Conservation (phyloP, 768 basidiomycete genomes). For the Tylopilus felleus region DNA sequence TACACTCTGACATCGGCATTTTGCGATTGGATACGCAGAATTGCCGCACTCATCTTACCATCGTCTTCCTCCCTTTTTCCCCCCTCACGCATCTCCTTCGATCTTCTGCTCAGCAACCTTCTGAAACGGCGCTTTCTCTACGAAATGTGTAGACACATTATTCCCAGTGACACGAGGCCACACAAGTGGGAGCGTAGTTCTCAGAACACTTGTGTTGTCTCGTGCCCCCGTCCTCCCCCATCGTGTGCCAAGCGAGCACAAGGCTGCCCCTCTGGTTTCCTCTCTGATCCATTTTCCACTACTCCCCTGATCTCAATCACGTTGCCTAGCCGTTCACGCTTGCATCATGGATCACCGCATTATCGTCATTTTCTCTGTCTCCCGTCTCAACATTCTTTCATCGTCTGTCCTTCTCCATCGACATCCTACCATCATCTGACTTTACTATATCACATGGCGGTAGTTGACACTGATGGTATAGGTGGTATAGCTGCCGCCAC, state of each 20-base stretch:
- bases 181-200: slow-evolving; percentile 46
- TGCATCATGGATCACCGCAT: background rate
- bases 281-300: background rate
- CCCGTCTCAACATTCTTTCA: background rate
- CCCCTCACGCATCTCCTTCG: no score
- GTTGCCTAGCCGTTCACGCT: background rate
- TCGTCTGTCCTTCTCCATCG: background rate
- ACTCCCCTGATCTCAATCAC: background rate
- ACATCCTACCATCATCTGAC: background rate
- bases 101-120: no score
- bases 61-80: no score
- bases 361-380: background rate
- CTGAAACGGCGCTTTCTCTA: background rate
- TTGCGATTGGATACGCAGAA: background rate
- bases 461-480: background rate
- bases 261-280: background rate
- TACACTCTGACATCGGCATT: no score
- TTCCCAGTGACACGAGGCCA: slow-evolving; percentile 12
- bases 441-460: background rate
- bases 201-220: slow-evolving; percentile 38
- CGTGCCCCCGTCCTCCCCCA: slow-evolving; percentile 9
- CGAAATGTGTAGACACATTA: background rate
- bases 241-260: background rate
- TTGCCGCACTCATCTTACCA: background rate
- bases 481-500: no score